A percentile compares a stretch with the other conserved stretches of the same genome.
Conservation (phyloP, 331 rosid species). For the Erythrophleum ivorense region DNA sequence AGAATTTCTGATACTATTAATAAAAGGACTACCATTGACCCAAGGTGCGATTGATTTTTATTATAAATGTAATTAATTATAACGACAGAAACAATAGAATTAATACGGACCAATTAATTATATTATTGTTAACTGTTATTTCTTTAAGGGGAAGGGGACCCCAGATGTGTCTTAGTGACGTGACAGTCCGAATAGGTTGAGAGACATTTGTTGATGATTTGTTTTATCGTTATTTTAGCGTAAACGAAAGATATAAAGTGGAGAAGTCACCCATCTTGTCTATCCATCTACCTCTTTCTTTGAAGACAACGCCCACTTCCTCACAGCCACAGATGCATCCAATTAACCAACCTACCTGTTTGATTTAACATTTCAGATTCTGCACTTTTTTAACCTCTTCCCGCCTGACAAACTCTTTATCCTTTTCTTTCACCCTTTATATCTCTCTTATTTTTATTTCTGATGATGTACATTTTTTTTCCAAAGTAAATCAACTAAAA, state of each 20-base stretch:
- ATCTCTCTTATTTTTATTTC: not conserved
- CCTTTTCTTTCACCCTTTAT: not conserved
- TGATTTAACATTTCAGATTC: slow-evolving; percentile 93
- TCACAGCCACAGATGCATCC: slow-evolving; percentile 50
- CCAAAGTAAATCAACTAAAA: no score
- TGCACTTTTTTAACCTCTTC: slow-evolving; percentile 52
- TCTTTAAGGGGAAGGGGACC: no score
- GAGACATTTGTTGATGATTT: slow-evolving; percentile 42
- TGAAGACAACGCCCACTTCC: slow-evolving; percentile 53
- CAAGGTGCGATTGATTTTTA: not conserved
- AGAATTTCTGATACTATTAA: no score
- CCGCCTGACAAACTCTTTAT: slow-evolving; percentile 34
- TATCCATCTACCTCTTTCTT: slow-evolving; percentile 25
- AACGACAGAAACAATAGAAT: not conserved
- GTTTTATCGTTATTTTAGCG: slow-evolving; percentile 14
- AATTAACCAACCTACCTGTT: slow-evolving; percentile 42
- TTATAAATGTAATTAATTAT: not conserved
- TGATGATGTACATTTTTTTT: no score
- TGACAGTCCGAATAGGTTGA: slow-evolving; percentile 46
- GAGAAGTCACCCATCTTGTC: slow-evolving; percentile 38
- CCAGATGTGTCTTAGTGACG: slow-evolving; percentile 16
- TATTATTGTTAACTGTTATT: no score
- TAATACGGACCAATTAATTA: no score
- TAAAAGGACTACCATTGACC: not conserved
- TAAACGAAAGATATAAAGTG: slow-evolving; percentile 35